phyloP scores from a whole-genome alignment of 164 flowering plant species.

The Malania oleifera region DNA sequence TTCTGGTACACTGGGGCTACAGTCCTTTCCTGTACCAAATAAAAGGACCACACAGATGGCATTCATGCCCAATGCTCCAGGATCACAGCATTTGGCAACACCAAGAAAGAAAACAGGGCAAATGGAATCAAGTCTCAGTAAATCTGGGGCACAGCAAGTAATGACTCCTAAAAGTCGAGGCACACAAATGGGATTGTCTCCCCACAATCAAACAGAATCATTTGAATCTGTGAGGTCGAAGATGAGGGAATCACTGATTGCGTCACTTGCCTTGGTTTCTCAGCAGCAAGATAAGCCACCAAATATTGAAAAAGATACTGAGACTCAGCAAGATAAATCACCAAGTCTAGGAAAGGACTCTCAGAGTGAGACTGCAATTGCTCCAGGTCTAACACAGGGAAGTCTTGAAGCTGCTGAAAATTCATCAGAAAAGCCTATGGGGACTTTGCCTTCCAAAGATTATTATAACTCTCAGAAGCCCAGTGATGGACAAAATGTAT shows the following conservation, averaged over 20 bases:
- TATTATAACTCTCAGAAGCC: slow-evolving; percentile 13
- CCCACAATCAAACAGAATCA: slow-evolving; percentile 44
- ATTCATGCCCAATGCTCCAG: slow-evolving; percentile 14
- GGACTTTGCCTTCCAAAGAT: slow-evolving; percentile 11
- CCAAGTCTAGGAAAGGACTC: slow-evolving; percentile 19
- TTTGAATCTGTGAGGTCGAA: slow-evolving; percentile 74
- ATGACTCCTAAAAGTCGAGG: slow-evolving; percentile 25
- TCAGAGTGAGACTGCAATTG: slow-evolving; percentile 24
- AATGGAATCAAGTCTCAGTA: slow-evolving; percentile 22
- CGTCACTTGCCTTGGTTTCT: slow-evolving; percentile 66
- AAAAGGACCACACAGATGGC: slow-evolving; percentile 27
- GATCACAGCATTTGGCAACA: slow-evolving; percentile 13
- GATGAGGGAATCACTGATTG: slow-evolving; percentile 77
- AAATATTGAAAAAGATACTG: background rate
- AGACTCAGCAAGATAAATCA: slow-evolving; percentile 19
- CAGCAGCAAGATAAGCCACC: slow-evolving; percentile 13
- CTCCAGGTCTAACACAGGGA: slow-evolving; percentile 13
- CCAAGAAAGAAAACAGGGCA: slow-evolving; percentile 26
- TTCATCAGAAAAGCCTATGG: slow-evolving; percentile 6
- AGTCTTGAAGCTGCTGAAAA: slow-evolving; percentile 18
- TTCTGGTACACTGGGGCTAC: slow-evolving; percentile 34
- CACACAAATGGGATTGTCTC: slow-evolving; percentile 27
- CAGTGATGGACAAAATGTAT: slow-evolving; percentile 12
- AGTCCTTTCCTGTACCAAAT: slow-evolving; percentile 26
- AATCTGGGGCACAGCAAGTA: slow-evolving; percentile 21